phyloP scores from a whole-genome alignment of 2,329 filamentous ascomycete genomes.

The Exophiala sideris region DNA sequence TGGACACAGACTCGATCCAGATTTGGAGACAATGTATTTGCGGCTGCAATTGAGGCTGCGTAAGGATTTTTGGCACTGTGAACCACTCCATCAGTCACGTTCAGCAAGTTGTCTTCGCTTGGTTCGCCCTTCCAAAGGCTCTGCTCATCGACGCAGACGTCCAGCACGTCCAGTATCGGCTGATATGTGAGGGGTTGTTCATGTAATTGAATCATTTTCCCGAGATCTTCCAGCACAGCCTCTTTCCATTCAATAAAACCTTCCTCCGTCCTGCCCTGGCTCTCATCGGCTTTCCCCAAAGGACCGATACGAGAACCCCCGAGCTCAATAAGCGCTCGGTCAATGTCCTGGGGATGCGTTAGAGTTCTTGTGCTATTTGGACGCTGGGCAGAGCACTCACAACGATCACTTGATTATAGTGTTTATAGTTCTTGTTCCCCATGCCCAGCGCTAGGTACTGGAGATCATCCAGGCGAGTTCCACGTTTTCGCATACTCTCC shows the following conservation, averaged over 20 bases:
- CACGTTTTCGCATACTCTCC: constrained; percentile 50
- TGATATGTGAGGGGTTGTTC: constrained; percentile 89
- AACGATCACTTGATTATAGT: constrained; percentile 93
- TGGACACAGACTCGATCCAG: constrained; percentile 33
- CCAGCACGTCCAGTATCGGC: constrained; percentile 70
- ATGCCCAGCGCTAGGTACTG: constrained; percentile 84
- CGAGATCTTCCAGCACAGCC: constrained; percentile 78
- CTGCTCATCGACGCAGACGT: constrained; percentile 85
- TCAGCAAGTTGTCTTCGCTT: constrained; percentile 71
- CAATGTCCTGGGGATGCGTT: constrained; percentile 52
- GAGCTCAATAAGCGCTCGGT: constrained; percentile 45
- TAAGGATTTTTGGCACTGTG: constrained; percentile 77
- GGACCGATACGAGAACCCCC: constrained; percentile 39
- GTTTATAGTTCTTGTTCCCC: constrained; percentile 90
- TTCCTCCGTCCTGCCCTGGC: constrained; percentile 91
- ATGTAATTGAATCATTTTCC: constrained; percentile 73
- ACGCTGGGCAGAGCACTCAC: constrained; percentile 61
- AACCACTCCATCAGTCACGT: constrained; percentile 82
- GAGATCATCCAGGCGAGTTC: constrained; percentile 57
- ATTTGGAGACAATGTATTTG: constrained; percentile 19
- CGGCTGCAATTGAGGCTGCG: constrained; percentile 69
- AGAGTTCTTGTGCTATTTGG: background rate
- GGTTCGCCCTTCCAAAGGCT: constrained; percentile 72
- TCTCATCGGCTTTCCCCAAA: constrained; percentile 87
- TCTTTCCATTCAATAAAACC: constrained; percentile 96